Evolutionary conservation across 2,329 filamentous ascomycete species (phyloP).

Genomic region (Apiospora sp.): DNA sequence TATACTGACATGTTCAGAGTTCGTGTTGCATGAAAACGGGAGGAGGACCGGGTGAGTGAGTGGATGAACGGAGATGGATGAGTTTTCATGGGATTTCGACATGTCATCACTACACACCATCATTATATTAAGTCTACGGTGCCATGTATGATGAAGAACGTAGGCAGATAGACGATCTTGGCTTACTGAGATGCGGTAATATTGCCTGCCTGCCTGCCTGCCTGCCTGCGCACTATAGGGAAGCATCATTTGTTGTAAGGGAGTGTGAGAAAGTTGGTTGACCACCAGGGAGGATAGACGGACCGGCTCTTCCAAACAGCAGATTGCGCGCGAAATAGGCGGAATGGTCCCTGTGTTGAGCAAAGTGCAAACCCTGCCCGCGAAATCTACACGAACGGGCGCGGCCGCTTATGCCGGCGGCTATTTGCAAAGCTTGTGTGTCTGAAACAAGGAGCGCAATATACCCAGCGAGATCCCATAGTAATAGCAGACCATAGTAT

Average conservation of each 20-base stretch:
- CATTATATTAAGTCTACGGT: not conserved
- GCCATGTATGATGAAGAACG: not conserved
- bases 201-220: not conserved
- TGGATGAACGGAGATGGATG: no score
- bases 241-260: not conserved
- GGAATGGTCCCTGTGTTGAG: not conserved
- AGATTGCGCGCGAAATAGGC: not conserved
- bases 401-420: slow-evolving; percentile 3
- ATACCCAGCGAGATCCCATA: not conserved
- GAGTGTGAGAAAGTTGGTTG: not conserved
- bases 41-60: not conserved
- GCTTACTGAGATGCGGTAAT: not conserved
- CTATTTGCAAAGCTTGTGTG: slow-evolving; percentile 3
- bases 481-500: not conserved
- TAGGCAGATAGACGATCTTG: not conserved
- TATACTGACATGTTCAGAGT: no score
- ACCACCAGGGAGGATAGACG: not conserved
- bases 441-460: not conserved
- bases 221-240: no score
- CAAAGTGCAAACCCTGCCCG: not conserved
- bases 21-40: no score
- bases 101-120: not conserved
- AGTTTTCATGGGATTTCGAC: not conserved
- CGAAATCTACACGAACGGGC: not conserved
- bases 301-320: not conserved